These are phyloP conservation scores for Petunia axillaris DNA, from an alignment of 257 asterid genomes.

Conservation along the genomic window DNA sequence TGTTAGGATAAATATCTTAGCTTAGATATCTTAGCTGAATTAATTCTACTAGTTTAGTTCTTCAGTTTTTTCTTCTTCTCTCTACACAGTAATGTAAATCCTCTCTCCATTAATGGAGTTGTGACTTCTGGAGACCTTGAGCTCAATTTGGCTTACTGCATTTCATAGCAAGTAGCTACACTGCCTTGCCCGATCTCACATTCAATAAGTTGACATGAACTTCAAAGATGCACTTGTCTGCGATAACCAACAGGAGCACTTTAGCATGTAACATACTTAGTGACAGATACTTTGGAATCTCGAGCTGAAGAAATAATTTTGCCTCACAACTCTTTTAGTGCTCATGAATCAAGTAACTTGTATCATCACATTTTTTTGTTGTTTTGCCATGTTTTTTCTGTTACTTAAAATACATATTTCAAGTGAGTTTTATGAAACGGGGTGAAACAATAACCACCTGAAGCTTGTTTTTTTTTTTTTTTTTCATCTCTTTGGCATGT, in stretches of 20 bases:
- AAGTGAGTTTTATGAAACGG: too few species aligned
- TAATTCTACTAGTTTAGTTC: too few species aligned
- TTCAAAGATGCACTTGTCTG: slow-evolving; percentile 99
- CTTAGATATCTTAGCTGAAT: too few species aligned
- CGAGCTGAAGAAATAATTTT: background rate
- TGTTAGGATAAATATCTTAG: too few species aligned
- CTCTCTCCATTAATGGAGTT: too few species aligned
- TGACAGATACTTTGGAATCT: background rate
- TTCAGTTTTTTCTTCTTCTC: too few species aligned
- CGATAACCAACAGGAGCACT: slow-evolving; percentile 20
- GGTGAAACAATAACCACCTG: background rate
- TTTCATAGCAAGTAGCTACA: too few species aligned
- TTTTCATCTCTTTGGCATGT: background rate
- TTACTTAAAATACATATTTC: background rate
- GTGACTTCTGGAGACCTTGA: too few species aligned
- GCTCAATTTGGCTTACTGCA: too few species aligned
- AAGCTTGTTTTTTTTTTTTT: background rate
- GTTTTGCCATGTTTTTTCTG: background rate
- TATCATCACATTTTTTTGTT: background rate
- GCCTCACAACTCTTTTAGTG: background rate
- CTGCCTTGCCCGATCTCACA: too few species aligned
- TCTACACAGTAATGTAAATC: too few species aligned
- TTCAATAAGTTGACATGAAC: too few species aligned
- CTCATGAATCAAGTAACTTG: background rate
- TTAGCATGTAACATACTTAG: slow-evolving; percentile 1